phyloP scores from a whole-genome alignment of 2,329 filamentous ascomycete species.

The Fusarium pseudocircinatum region DNA sequence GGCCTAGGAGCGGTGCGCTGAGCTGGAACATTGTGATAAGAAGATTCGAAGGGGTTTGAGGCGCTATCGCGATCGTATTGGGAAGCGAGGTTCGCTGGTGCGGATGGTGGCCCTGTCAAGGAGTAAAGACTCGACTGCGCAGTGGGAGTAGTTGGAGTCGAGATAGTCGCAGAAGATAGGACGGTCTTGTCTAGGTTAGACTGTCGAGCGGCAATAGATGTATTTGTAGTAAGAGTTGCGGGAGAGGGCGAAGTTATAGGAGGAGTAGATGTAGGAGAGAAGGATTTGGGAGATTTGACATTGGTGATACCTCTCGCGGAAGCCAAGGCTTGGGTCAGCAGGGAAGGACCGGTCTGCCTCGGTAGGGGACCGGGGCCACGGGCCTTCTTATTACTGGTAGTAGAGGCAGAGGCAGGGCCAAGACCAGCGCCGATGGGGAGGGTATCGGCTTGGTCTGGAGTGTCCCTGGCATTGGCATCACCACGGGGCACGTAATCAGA shows the following conservation, averaged over 20 bases:
- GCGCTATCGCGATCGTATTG: conserved; percentile 37
- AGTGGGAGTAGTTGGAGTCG: conserved; percentile 13
- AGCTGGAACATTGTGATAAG: conserved; percentile 48
- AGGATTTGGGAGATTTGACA: conserved; percentile 24
- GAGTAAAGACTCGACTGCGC: conserved; percentile 7
- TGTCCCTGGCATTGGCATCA: conserved; percentile 40
- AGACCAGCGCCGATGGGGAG: conserved; percentile 16
- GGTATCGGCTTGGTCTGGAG: conserved; percentile 15
- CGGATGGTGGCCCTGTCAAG: conserved; percentile 16
- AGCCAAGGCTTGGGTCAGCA: conserved; percentile 67
- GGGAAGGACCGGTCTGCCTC: conserved; percentile 61
- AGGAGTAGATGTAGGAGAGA: conserved; percentile 17
- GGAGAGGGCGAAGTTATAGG: conserved; percentile 24
- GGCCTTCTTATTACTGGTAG: conserved; percentile 56
- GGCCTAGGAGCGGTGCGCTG: conserved; percentile 49
- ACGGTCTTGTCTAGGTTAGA: conserved; percentile 26
- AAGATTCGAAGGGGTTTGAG: conserved; percentile 14
- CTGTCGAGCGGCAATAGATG: conserved; percentile 12
- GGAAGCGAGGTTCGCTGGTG: conserved; percentile 13
- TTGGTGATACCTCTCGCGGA: conserved; percentile 63
- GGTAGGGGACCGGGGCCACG: conserved; percentile 51
- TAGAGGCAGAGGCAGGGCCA: conserved; percentile 14
- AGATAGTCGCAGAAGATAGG: conserved; percentile 14
- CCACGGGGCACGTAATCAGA: conserved; percentile 35
- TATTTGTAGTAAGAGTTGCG: conserved; percentile 4